phyloP scores from a whole-genome alignment of 2,329 filamentous ascomycete species.

The Pezizomycotina sp. region DNA sequence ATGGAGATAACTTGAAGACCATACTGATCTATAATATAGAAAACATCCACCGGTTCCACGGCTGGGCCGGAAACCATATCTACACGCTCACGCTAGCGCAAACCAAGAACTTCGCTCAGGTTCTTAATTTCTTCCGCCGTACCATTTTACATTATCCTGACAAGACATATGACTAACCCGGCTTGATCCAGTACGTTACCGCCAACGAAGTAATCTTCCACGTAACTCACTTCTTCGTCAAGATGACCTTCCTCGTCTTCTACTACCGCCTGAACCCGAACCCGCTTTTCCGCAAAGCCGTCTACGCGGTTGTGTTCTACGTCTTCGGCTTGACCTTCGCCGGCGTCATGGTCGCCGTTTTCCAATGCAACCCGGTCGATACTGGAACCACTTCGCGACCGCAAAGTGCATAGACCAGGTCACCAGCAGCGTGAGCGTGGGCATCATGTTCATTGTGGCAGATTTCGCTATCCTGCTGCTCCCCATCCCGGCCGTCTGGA shows the following conservation, averaged over 20 bases:
- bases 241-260: conserved; percentile 9
- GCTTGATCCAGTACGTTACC: too few species aligned
- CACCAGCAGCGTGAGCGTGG: conserved; percentile 5
- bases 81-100: too few species aligned
- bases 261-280: conserved; percentile 13
- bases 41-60: too few species aligned
- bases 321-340: conserved; percentile 7
- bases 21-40: too few species aligned
- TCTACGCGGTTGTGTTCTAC: conserved; percentile 3
- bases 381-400: conserved; percentile 7
- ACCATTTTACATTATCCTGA: too few species aligned
- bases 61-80: too few species aligned
- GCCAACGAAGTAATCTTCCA: too few species aligned
- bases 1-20: too few species aligned
- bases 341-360: conserved; percentile 4
- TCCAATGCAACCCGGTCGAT: conserved; percentile 10
- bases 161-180: too few species aligned
- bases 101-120: too few species aligned
- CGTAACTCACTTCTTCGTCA: conserved; percentile 18
- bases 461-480: conserved; percentile 14
- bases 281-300: conserved; percentile 8
- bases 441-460: conserved; percentile 12
- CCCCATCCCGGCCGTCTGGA: conserved; percentile 12
- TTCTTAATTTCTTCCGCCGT: too few species aligned
- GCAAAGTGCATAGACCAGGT: conserved; percentile 5